phyloP scores from a whole-genome alignment of 306 rosid genomes.

The Vigna reflexopilosa region DNA sequence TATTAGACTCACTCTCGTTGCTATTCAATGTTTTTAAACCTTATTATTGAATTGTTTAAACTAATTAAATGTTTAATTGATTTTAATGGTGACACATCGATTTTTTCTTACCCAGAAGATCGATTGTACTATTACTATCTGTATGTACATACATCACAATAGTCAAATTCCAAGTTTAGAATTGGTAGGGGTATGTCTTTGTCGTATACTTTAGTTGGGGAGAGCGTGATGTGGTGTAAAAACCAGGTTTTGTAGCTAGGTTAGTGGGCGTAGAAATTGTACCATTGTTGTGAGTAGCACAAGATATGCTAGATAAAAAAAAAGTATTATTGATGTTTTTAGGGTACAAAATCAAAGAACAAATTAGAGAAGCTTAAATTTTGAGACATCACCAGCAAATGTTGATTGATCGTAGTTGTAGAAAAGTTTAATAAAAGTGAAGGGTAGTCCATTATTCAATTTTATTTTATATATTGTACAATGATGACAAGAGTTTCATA shows the following conservation, averaged over 20 bases:
- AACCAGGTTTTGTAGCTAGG: constrained; percentile 60
- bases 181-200: too few species aligned
- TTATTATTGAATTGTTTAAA: too few species aligned
- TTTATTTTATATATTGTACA: constrained; percentile 5
- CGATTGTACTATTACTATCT: too few species aligned
- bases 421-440: neutral
- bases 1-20: too few species aligned
- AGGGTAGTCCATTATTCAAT: neutral
- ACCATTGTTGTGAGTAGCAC: constrained; percentile 52
- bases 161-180: too few species aligned
- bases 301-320: constrained; percentile 29
- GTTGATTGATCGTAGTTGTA: constrained; percentile 15
- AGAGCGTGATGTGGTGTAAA: too few species aligned
- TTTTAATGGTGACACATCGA: too few species aligned
- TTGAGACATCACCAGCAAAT: constrained; percentile 48
- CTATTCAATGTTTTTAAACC: too few species aligned
- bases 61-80: too few species aligned
- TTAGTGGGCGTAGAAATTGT: constrained; percentile 84
- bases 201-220: too few species aligned
- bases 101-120: too few species aligned
- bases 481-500: neutral
- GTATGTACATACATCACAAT: too few species aligned
- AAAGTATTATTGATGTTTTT: constrained; percentile 9
- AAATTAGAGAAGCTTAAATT: constrained; percentile 50
- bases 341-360: constrained; percentile 52